These are phyloP conservation scores for Aspergillus sp. DNA, from an alignment of 2,329 filamentous ascomycete species.

Conservation along the genomic window DNA sequence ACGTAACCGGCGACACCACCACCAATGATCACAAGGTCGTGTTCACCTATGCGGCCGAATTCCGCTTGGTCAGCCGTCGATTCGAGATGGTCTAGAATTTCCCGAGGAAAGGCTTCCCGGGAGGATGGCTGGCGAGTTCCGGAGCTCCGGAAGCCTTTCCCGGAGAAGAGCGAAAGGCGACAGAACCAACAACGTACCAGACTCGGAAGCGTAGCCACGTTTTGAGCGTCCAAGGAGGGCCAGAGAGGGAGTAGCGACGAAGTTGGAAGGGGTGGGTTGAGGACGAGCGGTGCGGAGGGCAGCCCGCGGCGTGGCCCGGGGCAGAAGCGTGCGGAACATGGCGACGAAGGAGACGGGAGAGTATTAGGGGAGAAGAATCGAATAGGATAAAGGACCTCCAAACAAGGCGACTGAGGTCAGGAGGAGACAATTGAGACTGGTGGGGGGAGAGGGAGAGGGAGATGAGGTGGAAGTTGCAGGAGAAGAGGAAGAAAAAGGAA, in stretches of 20 bases:
- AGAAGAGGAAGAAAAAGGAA: background rate
- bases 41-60: conserved; percentile 65
- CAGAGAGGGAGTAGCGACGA: conserved; percentile 39
- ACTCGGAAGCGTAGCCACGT: conserved; percentile 57
- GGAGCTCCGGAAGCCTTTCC: background rate
- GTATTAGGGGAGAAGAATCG: conserved; percentile 23
- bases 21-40: conserved; percentile 96
- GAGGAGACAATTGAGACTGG: conserved; percentile 20
- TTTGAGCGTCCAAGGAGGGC: conserved; percentile 52
- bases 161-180: background rate
- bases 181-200: conserved; percentile 33
- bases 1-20: conserved; percentile 98
- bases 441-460: conserved; percentile 2
- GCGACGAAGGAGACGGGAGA: conserved; percentile 25
- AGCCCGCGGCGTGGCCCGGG: conserved; percentile 49
- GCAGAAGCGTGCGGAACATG: conserved; percentile 55
- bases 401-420: conserved; percentile 20
- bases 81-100: conserved; percentile 12
- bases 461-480: background rate
- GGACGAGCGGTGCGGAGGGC: conserved; percentile 38
- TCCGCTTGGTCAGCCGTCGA: conserved; percentile 16
- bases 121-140: background rate
- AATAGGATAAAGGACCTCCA: conserved; percentile 32
- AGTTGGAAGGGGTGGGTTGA: conserved; percentile 34
- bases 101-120: background rate